Conservation (phyloP, 805 yeast species). For the Schwanniomyces sp. region DNA sequence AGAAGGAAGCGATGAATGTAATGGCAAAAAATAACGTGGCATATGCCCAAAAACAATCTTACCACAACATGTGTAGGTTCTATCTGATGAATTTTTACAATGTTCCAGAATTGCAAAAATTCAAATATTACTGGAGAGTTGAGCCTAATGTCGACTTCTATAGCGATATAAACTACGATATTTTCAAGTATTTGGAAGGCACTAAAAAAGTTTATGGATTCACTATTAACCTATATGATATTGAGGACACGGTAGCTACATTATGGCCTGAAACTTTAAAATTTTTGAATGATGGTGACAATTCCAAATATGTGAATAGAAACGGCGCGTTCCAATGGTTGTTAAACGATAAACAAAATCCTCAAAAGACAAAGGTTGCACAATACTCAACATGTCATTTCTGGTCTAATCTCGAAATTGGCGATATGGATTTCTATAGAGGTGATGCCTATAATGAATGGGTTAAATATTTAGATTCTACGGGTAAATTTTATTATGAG, state of each 20-base stretch:
- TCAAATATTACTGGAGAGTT: constrained; percentile 75
- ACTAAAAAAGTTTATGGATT: constrained; percentile 75
- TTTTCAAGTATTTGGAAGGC: constrained; percentile 69
- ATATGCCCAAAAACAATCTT: constrained; percentile 61
- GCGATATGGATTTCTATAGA: constrained; percentile 78
- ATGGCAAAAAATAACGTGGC: constrained; percentile 48
- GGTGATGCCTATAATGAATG: constrained; percentile 64
- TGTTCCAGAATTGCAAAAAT: constrained; percentile 60
- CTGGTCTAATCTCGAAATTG: constrained; percentile 90
- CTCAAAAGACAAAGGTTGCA: constrained; percentile 39
- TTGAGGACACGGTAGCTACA: constrained; percentile 58
- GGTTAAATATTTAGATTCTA: constrained; percentile 60
- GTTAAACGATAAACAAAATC: constrained; percentile 51
- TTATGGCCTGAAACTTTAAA: constrained; percentile 72
- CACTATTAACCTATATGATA: constrained; percentile 66
- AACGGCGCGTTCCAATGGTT: constrained; percentile 56
- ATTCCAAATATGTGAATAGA: constrained; percentile 50
- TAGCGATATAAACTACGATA: constrained; percentile 72
- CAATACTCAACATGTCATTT: constrained; percentile 76
- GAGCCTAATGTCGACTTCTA: constrained; percentile 73
- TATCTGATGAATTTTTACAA: constrained; percentile 65
- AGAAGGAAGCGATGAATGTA: constrained; percentile 38
- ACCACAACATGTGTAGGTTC: constrained; percentile 85
- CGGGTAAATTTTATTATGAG: constrained; percentile 86
- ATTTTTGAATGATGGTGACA: constrained; percentile 55